phyloP scores from a whole-genome alignment of 805 yeast species.

The Starmerella sp. region DNA sequence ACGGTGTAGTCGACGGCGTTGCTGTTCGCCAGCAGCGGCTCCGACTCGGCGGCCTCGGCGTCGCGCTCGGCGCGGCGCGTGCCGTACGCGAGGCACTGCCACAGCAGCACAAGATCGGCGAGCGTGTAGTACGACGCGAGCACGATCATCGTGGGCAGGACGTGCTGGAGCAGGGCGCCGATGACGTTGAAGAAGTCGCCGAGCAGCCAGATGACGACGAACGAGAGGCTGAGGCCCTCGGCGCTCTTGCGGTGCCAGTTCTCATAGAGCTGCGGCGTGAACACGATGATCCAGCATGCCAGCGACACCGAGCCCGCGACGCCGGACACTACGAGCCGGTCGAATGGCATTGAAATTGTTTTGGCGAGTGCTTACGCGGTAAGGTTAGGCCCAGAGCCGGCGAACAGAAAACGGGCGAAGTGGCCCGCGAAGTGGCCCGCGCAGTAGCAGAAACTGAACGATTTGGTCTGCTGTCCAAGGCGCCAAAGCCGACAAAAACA shows the following conservation, averaged over 20 bases:
- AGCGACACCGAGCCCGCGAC: slow-evolving; percentile 61
- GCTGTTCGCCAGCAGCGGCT: slow-evolving; percentile 2
- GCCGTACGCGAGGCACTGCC: slow-evolving; percentile 77
- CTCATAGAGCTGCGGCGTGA: slow-evolving; percentile 93
- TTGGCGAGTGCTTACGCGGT: background rate
- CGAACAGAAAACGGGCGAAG: too few species aligned
- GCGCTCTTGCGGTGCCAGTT: slow-evolving; percentile 60
- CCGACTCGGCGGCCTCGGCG: background rate
- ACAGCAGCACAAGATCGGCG: slow-evolving; percentile 74
- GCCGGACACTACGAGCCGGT: slow-evolving; percentile 19
- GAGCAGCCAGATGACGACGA: slow-evolving; percentile 79
- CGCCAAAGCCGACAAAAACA: too few species aligned
- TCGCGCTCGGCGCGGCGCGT: background rate
- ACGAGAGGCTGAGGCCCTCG: slow-evolving; percentile 79
- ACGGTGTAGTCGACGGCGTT: background rate
- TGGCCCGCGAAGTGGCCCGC: too few species aligned
- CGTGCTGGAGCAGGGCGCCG: slow-evolving; percentile 83
- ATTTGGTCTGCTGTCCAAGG: too few species aligned
- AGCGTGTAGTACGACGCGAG: slow-evolving; percentile 85
- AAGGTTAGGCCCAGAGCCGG: background rate
- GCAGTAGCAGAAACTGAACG: too few species aligned
- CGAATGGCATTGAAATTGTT: background rate
- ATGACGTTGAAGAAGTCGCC: slow-evolving; percentile 91
- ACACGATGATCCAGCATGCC: slow-evolving; percentile 96
- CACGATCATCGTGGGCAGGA: slow-evolving; percentile 86